Conservation (phyloP, 2,329 filamentous ascomycete species). For the Fusarium cyanostomum region DNA sequence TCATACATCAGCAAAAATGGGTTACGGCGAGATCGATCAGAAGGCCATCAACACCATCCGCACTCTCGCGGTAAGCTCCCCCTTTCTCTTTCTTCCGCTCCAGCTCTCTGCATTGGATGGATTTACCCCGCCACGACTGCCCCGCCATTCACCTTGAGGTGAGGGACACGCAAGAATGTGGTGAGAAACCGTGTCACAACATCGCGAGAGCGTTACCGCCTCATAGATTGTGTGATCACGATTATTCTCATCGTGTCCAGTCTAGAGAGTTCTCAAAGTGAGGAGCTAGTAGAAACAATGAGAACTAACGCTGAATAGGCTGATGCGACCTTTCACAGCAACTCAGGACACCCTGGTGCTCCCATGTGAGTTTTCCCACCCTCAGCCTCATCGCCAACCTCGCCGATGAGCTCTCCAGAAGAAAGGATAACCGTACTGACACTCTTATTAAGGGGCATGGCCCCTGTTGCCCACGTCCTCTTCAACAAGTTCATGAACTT, state of each 20-base stretch:
- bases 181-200: conserved; percentile 16
- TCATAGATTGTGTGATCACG: background rate
- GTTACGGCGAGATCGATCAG: conserved; percentile 86
- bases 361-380: conserved; percentile 74
- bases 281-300: conserved; percentile 8
- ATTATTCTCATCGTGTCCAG: background rate
- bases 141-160: conserved; percentile 36
- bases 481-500: conserved; percentile 99
- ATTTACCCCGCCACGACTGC: conserved; percentile 50
- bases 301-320: conserved; percentile 66
- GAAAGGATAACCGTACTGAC: conserved; percentile 45
- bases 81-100: conserved; percentile 45
- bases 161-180: conserved; percentile 20
- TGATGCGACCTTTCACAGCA: conserved; percentile 95
- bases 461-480: conserved; percentile 93
- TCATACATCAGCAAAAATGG: conserved; percentile 71
- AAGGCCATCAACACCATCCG: conserved; percentile 99
- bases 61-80: conserved; percentile 82
- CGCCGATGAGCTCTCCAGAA: conserved; percentile 18
- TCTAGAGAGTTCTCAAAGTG: background rate
- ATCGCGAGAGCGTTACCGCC: background rate
- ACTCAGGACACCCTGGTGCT: conserved; percentile 98
- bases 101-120: conserved; percentile 46
- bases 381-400: conserved; percentile 8
- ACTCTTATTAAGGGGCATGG: conserved; percentile 71